A percentile compares a stretch with the other conserved stretches of the same genome.
Conservation (phyloP, 106 monocot species). For the Phalaenopsis aphrodite region DNA sequence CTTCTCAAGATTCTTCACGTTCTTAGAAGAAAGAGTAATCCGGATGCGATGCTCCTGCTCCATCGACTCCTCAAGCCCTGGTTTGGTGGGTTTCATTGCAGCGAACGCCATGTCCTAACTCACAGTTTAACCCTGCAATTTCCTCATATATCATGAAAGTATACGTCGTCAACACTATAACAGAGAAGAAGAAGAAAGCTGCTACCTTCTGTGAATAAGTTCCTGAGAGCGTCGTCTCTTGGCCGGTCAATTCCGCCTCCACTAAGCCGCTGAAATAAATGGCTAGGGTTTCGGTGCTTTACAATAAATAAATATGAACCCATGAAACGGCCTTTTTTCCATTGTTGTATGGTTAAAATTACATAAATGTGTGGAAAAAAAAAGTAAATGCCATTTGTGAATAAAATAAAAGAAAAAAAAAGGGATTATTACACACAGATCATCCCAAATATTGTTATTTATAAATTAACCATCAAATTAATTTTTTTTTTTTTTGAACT, state of each 20-base stretch:
- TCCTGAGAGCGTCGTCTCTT: neutral
- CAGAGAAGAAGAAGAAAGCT: neutral
- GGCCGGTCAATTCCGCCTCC: neutral
- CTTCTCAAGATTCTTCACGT: conserved; percentile 87
- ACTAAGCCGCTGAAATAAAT: neutral
- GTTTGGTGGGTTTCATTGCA: conserved; percentile 57
- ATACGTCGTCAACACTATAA: neutral
- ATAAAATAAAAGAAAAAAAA: too few species aligned
- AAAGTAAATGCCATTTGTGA: too few species aligned
- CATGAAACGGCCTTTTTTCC: too few species aligned
- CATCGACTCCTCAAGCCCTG: conserved; percentile 52
- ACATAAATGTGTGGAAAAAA: too few species aligned
- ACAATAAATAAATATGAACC: too few species aligned
- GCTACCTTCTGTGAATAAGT: neutral
- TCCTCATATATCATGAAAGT: neutral
- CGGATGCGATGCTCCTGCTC: conserved; percentile 68
- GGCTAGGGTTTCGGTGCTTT: neutral
- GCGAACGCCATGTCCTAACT: conserved; percentile 36
- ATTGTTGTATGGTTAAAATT: too few species aligned
- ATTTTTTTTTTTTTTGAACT: too few species aligned
- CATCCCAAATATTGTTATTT: too few species aligned
- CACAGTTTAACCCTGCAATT: neutral
- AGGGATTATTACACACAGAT: too few species aligned
- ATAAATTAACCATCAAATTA: too few species aligned
- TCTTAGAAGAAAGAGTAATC: conserved; percentile 82